Base-by-base conservation (phyloP, 441 rosid genomes). In the Syzygium syzygioides region DNA sequence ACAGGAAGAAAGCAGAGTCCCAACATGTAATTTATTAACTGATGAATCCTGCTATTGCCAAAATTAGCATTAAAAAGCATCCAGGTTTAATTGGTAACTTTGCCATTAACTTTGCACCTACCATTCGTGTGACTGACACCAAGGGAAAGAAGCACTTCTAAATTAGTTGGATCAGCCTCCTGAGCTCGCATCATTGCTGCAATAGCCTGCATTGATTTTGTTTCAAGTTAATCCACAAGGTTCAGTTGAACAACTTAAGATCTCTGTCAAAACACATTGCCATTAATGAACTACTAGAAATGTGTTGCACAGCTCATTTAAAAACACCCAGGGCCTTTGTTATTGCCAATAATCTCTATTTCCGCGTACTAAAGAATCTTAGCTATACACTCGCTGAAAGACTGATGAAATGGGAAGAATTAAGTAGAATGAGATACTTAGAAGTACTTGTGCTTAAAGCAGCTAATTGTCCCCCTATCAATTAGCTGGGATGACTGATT, bases 91-190 rank as follows among this genome's bases (percentile, higher is more conserved):
- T 76, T 1, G 9, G 52, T 76, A 25, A 76, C 83, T 76, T 76
- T 41, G 83, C 52, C 13, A 4, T 23, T 76, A 41, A 76, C 83
- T 76, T 76, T 76, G 45, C 79, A 95, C 98, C 92, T 79, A 97
- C 99, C 99, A 90, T 98, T 98, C 88, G 99, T 98, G 93, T 98
- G 99, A 91, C 99, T 97, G 91, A 98, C 99, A 86, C 99, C 99
- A 92, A 98, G 99, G 20, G 99, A 96, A 93, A 98, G 99, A 93
- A 98, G 99, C 90, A 98, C 99, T 93, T 98, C 99, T 23, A 98
- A 94, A 93, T 98, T 98, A 86, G 96, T 88, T 80, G 98, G 99
- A 93, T 95, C 98, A 76, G 99, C 99, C 91, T 95, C 98, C 85
- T 97, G 98, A 55, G 99, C 99, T 79, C 97, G 96, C 97, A 95